These are phyloP conservation scores for Ambrosiella xylebori DNA, from an alignment of 2,329 filamentous ascomycete genomes.

Conservation along the genomic window DNA sequence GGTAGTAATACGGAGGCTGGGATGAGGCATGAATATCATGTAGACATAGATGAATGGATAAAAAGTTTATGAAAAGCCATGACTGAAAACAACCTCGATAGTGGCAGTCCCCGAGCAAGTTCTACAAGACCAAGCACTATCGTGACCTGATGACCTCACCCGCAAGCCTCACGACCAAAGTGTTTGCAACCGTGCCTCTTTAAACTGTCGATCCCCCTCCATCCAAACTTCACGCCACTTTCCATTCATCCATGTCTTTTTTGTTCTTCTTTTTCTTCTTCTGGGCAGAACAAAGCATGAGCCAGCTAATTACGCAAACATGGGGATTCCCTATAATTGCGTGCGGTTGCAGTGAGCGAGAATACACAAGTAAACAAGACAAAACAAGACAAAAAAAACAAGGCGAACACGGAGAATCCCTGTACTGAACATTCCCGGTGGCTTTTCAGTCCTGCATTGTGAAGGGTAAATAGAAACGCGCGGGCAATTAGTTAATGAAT, in stretches of 20 bases:
- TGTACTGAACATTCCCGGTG: not conserved
- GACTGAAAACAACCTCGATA: too few species aligned
- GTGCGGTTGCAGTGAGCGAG: too few species aligned
- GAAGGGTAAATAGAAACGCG: not conserved
- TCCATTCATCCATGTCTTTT: not conserved
- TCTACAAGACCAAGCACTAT: too few species aligned
- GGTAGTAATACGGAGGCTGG: not conserved
- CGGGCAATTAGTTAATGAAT: too few species aligned
- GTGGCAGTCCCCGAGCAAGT: too few species aligned
- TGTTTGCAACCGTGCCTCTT: not conserved
- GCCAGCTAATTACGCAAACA: not conserved
- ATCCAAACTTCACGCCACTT: not conserved
- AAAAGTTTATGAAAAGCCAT: not conserved
- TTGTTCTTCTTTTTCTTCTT: not conserved
- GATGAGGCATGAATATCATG: not conserved
- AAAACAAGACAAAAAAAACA: not conserved
- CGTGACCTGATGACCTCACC: too few species aligned
- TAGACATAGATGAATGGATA: not conserved
- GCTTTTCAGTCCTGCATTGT: not conserved
- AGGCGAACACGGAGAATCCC: not conserved
- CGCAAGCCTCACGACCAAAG: too few species aligned
- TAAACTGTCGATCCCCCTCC: not conserved
- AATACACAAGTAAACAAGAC: too few species aligned
- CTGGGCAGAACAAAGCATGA: too few species aligned
- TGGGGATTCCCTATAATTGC: not conserved